Base-by-base conservation (phyloP, 2,329 filamentous ascomycete genomes). In the Verticillium nonalfalfae region DNA sequence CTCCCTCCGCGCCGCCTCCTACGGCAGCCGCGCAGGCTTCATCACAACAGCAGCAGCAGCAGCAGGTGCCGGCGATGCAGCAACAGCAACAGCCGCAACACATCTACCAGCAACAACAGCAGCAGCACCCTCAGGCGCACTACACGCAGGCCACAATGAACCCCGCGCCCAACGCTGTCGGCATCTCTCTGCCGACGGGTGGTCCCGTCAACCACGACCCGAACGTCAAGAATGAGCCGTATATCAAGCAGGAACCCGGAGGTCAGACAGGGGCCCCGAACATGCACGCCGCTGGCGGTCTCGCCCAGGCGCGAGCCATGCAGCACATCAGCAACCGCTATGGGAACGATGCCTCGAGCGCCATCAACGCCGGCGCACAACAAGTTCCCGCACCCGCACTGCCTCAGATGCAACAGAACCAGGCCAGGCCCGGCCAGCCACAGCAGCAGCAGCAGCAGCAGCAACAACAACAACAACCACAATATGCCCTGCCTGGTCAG, bases 261-360 rank as follows among this genome's bases (percentile, higher is more conserved):
- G 15, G 68, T 72, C 56, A 65, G 62, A 68, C 52, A 10, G 18
- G 33, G 13, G 14, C 45, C 45, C 66, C 61, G 62, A 72, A 64
- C 73, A 69, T 65, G 70, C 64, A 58, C 35, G 64, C 64, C 1
- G 66, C 62, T 34, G 68, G 65, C 21, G 66, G 64, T 61, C 73
- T 80, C 35, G 84, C 84, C 0, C 80, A 81, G 7, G 78, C 79
- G 59, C 79, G 86, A 61, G 85, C 86, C 1, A 80, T 81, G 26
- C 78, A 81, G 64, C 81, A 86, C 64, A 73, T 89, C 3, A 80
- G 85, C 61, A 78, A 77, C 56, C 80, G 85, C 64, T 91, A 85
- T 68, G 88, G 88, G 4, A 76, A 79, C 21, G 79, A 85, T 60
- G 88, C 87, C n/a, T 83, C 82, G 36, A 85, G 84, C 15, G 89